phyloP scores from a whole-genome alignment of 306 rosid genomes.

The Vachellia collinsii region DNA sequence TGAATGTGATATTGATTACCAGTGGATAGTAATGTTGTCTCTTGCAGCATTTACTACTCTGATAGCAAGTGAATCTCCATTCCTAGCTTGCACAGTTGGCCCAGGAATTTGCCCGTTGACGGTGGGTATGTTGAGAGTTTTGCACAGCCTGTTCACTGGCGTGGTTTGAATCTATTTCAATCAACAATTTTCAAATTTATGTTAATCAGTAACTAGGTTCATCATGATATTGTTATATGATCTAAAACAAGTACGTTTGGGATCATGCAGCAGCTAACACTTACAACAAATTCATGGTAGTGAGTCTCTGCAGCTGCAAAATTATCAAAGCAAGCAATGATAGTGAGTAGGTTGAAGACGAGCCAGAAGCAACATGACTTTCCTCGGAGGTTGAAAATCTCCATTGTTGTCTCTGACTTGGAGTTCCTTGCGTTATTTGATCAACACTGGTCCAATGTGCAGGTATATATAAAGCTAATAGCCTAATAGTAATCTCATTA shows the following conservation, averaged over 20 bases:
- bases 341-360: slow-evolving; percentile 39
- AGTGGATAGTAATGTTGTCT: slow-evolving; percentile 23
- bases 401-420: slow-evolving; percentile 42
- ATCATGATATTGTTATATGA: neutral
- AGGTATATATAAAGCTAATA: slow-evolving; percentile 39
- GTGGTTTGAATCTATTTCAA: slow-evolving; percentile 46
- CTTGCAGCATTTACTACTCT: slow-evolving; percentile 5
- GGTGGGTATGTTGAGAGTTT: slow-evolving; percentile 2
- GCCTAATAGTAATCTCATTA: neutral
- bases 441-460: slow-evolving; percentile 11
- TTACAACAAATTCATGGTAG: slow-evolving; percentile 65
- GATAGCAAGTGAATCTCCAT: slow-evolving; percentile 20
- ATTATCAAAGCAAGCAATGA: slow-evolving; percentile 44
- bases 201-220: neutral
- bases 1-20: neutral
- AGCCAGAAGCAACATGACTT: slow-evolving; percentile 38
- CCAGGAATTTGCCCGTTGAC: slow-evolving; percentile 12
- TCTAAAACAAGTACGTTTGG: neutral
- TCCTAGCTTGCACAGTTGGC: slow-evolving; percentile 1
- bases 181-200: slow-evolving; percentile 4
- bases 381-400: slow-evolving; percentile 38
- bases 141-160: slow-evolving; percentile 30
- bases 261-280: slow-evolving; percentile 28
- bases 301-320: slow-evolving; percentile 50
- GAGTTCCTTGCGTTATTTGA: slow-evolving; percentile 14